Evolutionary conservation across 768 basidiomycete genomes (phyloP), one percentile per base, ranked within the genome.

Genomic region (Termitomyces sp.): DNA sequence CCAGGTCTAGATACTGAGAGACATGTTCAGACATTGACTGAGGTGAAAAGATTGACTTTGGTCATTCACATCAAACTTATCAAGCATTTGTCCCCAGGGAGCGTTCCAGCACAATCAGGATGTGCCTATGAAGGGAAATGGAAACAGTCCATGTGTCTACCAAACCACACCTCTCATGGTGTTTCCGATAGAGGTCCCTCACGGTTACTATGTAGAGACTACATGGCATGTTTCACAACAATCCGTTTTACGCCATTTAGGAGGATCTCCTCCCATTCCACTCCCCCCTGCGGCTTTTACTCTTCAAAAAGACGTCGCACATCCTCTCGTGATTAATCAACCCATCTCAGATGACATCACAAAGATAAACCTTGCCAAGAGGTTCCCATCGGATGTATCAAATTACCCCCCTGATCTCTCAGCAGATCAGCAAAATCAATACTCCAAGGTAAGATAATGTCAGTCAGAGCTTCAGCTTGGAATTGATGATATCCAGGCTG

Each of bases 351-450:
- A 56, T 11, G 48, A 56, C 18, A 32, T 63, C 22, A 59, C 48
- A 56, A 22, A 32, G 2, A 38, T 59, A n/a, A 63, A 63, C 28
- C 54, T 63, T 8, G 28, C 18, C 5, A 36, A 56, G 11, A 59
- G 58, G 13, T 56, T 63, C 4, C 44, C 59, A 16, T 55, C 40
- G 4, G 12, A 32, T 40, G 3, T 2, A 8, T 32, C 6, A 2
- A n/a, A 13, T 2, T 16, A 4, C 3, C 16, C 22, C 20, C 4
- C 53, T 18, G 1, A 18, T 15, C 0, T 16, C 4, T 53, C 36
- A 15, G 7, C 38, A 24, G 16, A 38, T 53, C 15, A 28, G 15
- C 22, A 24, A 49, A 15, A 5, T 3, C 24, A 28, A 38, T 15
- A 2, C 13, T 33, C 32, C 2, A 11, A 53, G 54, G 54, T 55